Evolutionary conservation across 352 stramenopile species (phyloP), one percentile per base, ranked within the genome.

Genomic region (Stramenopiles sp.): DNA sequence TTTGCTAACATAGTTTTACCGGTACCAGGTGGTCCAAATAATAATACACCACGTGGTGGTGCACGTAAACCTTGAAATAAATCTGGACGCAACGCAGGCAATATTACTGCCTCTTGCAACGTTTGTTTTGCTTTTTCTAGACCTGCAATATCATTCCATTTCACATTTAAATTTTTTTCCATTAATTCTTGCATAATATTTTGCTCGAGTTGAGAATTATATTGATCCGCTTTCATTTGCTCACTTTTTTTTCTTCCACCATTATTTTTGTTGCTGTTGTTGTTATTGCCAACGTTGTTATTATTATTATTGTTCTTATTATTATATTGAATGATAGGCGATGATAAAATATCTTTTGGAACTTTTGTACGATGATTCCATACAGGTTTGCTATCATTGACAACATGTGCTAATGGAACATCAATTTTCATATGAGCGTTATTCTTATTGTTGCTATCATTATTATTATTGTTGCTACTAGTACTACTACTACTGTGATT

Each of bases 111-210:
- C 82, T 94, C 89, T 89, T 92, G 81, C 31, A 78, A 43, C 6
- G 33, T 43, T 13, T 13, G 88, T 83, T 95, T 95, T 27, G 90
- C 90, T 31, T 93, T 82, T 6, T 87, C 82, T 30, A 95, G 80
- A 0, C 90, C 90, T 0, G 88, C 88, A 82, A 95, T 91, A 77
- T 95, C 89, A 7, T 84, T 83, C 90, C 90, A 95, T 38, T 84
- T 83, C 0, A 94, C 88, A 29, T 88, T 86, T 0, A 89, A 89
- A 0, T 88, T 92, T 31, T 87, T 85, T 32, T 94, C 87, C 31
- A 92, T 79, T 63, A 94, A 88, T 78, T 94, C 89, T 65, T 93
- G 88, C 27, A 94, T 74, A 65, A 94, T 90, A 76, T 53, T 53
- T 53, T 53, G 38, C 38, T 53, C 38, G 4, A 53, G 38, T 53